Base-by-base conservation (phyloP, 1,139 yeast genomes). In the Diutina ranongensis region DNA sequence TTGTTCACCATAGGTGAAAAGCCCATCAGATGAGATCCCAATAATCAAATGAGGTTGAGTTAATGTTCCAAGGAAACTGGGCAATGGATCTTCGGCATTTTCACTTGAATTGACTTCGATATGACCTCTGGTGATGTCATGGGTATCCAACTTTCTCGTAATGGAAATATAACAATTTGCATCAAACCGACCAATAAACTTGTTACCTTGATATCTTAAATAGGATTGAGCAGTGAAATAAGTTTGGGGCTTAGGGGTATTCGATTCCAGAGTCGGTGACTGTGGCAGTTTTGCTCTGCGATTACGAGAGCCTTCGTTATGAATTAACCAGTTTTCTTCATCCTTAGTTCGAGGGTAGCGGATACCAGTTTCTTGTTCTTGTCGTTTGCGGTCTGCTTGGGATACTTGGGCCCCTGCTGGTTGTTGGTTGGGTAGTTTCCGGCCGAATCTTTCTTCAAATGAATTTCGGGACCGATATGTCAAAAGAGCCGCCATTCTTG, bases 81-180 rank as follows among this genome's bases (percentile, higher is more conserved):
- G 72, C 44, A 71, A 61, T 3, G 72, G 53, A 48, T 77, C 82
- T 35, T 57, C 65, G n/a, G 52, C 48, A 21, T 35, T 22, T 7
- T 49, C 44, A 2, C 56, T 57, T 1, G 55, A 45, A 18, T 51
- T 51, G 48, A 56, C 61, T 40, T 69, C 71, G 1, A 76, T 71
- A 49, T 94, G 72, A 46, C 83, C 94, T 50, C 98, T 73, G 0
- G 95, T 80, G 44, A 92, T 78, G 61, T 92, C 98, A 60, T 92
- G 97, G 1, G 97, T 88, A 57, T 92, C 98, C 44, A 92, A 69
- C 60, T 92, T 92, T 56, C 97, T 74, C 1, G 97, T 85, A 48
- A 92, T 86, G 25, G 97, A 78, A 48, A 92, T 88, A 62, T 92
- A 92, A 64, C 98, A 92, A 59, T 92, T 92, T 20, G 98, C 96